These are phyloP conservation scores for Penicillium frequentans DNA, from an alignment of 2,329 filamentous ascomycete species.

Conservation along the genomic window DNA sequence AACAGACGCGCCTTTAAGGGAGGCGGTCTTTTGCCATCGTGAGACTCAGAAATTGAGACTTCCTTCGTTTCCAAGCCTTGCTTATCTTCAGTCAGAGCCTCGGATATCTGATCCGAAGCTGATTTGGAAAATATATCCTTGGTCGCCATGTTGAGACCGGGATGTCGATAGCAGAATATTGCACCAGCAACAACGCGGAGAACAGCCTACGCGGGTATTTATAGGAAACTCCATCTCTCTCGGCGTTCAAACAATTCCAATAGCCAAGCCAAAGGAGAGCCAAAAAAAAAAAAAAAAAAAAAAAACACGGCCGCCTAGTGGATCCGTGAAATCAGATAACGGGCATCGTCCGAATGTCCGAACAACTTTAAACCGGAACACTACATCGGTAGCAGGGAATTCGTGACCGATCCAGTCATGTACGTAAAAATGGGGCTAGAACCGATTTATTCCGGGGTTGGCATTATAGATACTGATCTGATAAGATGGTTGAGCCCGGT, in stretches of 20 bases:
- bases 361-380: not conserved
- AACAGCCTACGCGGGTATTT: not conserved
- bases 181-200: not conserved
- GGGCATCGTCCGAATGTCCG: not conserved
- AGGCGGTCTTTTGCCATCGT: conserved; percentile 22
- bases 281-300: not conserved
- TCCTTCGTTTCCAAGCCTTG: not conserved
- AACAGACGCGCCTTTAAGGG: conserved; percentile 38
- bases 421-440: not conserved
- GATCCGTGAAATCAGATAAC: not conserved
- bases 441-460: too few species aligned
- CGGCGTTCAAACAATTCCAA: not conserved
- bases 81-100: not conserved
- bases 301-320: not conserved
- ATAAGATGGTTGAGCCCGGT: not conserved
- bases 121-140: conserved; percentile 7
- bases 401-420: not conserved
- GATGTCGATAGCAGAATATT: not conserved
- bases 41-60: not conserved
- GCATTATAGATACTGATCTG: not conserved
- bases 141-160: conserved; percentile 1
- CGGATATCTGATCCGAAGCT: not conserved
- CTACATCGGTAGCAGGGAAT: too few species aligned
- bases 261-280: not conserved
- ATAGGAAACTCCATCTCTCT: not conserved